Evolutionary conservation across 1,284 basidiomycete genomes (phyloP), one percentile per base, ranked within the genome.

Genomic region (Sporisorium sorghi): DNA sequence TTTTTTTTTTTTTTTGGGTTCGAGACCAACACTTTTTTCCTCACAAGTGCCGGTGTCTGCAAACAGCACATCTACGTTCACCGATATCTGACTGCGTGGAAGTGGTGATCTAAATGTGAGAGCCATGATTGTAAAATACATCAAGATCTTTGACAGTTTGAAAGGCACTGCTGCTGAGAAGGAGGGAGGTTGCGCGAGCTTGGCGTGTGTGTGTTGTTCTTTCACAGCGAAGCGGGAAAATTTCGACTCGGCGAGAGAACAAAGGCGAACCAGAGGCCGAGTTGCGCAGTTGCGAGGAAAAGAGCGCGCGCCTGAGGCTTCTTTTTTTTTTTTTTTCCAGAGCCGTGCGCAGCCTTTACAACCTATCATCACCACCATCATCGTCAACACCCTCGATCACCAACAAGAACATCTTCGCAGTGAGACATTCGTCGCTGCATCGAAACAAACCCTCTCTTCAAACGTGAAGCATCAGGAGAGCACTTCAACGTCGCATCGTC

Each of bases 281-380:
- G 37, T 8, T n/a, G 37, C n/a, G 37, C 33, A 35, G 35, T 8
- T 17, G 35, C 5, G 37, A n/a, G 37, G n/a, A 40, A 40, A 40
- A 37, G 35, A 11, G 44, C 44, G 47, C 14, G 47, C 19, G 47
- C 8, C n/a, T 30, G 47, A 40, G 47, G 17, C 17, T 21, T 35
- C 23, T 49, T 49, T 49, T 30, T 35, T n/a, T 35, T 35, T 35
- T 33, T 33, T 15, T 17, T 10, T n/a, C 6, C 32, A 28, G 33
- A 46, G 43, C 47, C 33, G 49, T 50, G 49, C 49, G 49, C 49
- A 26, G 11, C 15, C 23, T 23, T 2, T 21, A 37, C 33, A 24
- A 19, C 51, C n/a, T n/a, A 28, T 42, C 39, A 19, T 28, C 23
- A 42, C 11, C 48, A 35, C 32, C 32, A 49, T 17, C 11, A 44